Evolutionary conservation across 2,329 filamentous ascomycete genomes (phyloP).

Genomic region (Aspergillus sojae): DNA sequence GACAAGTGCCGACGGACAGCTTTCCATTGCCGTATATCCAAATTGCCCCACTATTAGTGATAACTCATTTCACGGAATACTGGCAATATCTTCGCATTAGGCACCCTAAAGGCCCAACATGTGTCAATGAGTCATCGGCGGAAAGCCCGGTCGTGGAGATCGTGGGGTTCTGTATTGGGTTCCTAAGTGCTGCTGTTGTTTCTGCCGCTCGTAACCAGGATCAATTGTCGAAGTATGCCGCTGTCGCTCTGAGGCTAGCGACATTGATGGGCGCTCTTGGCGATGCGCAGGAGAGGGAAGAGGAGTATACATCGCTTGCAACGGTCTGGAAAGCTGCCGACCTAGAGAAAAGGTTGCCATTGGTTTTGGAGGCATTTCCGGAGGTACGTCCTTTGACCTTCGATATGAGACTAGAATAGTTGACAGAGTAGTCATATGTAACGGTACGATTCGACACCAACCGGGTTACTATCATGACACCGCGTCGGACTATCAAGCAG

Average conservation of each 20-base stretch:
- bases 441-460: slow-evolving; percentile 21
- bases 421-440: slow-evolving; percentile 17
- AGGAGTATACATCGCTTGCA: slow-evolving; percentile 20
- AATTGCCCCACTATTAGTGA: slow-evolving; percentile 23
- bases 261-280: slow-evolving; percentile 20
- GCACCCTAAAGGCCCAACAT: background rate
- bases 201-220: slow-evolving; percentile 5
- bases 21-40: slow-evolving; percentile 23
- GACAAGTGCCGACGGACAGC: slow-evolving; percentile 4
- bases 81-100: slow-evolving; percentile 13
- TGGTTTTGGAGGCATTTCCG: slow-evolving; percentile 7
- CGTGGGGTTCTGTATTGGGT: slow-evolving; percentile 24
- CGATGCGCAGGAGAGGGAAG: slow-evolving; percentile 17
- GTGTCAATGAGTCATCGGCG: background rate
- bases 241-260: slow-evolving; percentile 18
- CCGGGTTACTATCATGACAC: slow-evolving; percentile 20
- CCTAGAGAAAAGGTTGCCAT: background rate
- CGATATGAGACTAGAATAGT: background rate
- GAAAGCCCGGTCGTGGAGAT: slow-evolving; percentile 12
- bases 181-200: slow-evolving; percentile 19
- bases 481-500: slow-evolving; percentile 3
- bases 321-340: slow-evolving; percentile 13
- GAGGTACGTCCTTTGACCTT: slow-evolving; percentile 11
- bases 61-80: slow-evolving; percentile 21
- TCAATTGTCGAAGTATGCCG: slow-evolving; percentile 9